Evolutionary conservation across 805 yeast genomes (phyloP).

Genomic region (Vanderwaltozyma yarrowii): DNA sequence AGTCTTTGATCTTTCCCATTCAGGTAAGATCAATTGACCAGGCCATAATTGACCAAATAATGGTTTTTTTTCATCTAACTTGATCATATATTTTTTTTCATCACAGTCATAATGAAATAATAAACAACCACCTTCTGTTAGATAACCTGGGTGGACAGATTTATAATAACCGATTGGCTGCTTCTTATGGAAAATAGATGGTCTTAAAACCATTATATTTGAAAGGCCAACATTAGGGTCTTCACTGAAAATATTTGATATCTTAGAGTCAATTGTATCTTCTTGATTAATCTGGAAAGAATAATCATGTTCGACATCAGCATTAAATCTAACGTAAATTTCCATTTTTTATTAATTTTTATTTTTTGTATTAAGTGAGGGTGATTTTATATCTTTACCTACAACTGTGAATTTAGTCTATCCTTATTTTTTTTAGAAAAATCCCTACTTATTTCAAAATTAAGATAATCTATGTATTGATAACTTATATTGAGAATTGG

Average conservation of each 20-base stretch:
- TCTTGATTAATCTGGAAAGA: conserved; percentile 64
- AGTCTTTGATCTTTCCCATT: conserved; percentile 20
- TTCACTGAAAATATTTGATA: conserved; percentile 39
- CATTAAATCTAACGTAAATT: conserved; percentile 68
- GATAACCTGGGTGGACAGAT: conserved; percentile 55
- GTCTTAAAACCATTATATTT: conserved; percentile 64
- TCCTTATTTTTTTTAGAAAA: no score
- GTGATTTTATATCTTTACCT: no score
- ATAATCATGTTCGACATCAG: conserved; percentile 79
- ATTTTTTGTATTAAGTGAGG: no score
- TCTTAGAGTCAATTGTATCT: conserved; percentile 49
- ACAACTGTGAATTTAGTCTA: no score
- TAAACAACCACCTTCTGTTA: conserved; percentile 76
- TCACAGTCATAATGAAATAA: conserved; percentile 55
- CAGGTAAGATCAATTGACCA: conserved; percentile 65
- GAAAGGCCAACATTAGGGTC: conserved; percentile 23
- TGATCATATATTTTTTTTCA: conserved; percentile 34
- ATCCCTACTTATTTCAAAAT: no score
- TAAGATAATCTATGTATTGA: no score
- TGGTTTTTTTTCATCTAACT: conserved; percentile 40
- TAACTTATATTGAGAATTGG: no score
- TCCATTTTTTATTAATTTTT: conserved; percentile 17
- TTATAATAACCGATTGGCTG: conserved; percentile 54
- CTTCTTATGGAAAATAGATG: conserved; percentile 60
- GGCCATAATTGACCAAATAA: conserved; percentile 67